Base-by-base conservation (phyloP, 2,329 filamentous ascomycete genomes). In the Alternaria sp. region DNA sequence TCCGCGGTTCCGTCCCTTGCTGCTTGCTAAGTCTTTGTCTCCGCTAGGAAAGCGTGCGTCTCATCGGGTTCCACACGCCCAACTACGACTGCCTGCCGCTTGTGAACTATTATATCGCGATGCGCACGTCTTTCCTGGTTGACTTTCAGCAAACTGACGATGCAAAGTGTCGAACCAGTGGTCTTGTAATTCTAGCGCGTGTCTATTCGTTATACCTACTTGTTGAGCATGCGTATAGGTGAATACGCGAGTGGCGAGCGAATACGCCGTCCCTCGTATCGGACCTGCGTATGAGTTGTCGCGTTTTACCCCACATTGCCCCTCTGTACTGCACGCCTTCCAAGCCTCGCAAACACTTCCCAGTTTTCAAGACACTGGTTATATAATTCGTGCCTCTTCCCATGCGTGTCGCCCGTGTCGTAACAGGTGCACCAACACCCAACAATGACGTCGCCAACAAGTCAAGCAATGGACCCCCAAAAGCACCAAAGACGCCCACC, bases 401-500 rank as follows among this genome's bases (percentile, higher is more conserved):
- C 52, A 55, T 66, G 57, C 58, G 47, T 62, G 44, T 36, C 40
- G 59, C 62, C 67, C 19, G 30, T 23, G 21, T 23, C 21, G 30
- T 49, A 51, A 23, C 44, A 57, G 23, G 50, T 44, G 56, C 51
- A 64, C 52, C 63, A 63, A 70, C 43, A 19, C 54, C 56, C 55
- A 65, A 25, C 43, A 19, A 69, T 72, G 71, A 72, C 70, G 70
- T 74, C 69, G 67, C 66, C 43, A 7, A 25, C 43, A 50, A 45
- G 26, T 52, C 54, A 36, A 13, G 15, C 59, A 43, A 28, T 32
- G 30, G 30, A 32, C 30, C 60, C 65, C 61, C 59, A 67, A 56
- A 62, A 40, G 36, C 36, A 40, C 50, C 55, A 46, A 40, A 47
- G 46, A 46, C 65, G 62, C 36, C 74, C 73, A 56, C 77, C 76